These are phyloP conservation scores for Boletus smithii DNA, from an alignment of 1,284 basidiomycete species.

Conservation along the genomic window DNA sequence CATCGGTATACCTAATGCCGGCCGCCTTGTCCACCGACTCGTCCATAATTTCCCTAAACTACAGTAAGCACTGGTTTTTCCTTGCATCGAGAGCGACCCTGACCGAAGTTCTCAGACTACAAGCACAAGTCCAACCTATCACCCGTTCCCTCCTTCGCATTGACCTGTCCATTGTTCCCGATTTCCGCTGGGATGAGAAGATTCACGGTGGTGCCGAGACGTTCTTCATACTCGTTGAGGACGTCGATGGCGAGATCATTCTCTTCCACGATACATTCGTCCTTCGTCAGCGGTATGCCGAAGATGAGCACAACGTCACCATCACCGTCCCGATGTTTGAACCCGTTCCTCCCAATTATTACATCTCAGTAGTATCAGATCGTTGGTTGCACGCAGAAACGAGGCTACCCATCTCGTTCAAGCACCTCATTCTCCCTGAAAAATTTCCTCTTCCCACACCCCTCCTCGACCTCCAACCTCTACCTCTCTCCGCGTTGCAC, in stretches of 20 bases:
- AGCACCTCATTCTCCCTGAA: constrained; percentile 95
- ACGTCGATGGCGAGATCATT: constrained; percentile 95
- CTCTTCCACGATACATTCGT: constrained; percentile 94
- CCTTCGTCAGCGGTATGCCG: constrained; percentile 86
- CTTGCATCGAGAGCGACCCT: not conserved
- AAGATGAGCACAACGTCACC: constrained; percentile 91
- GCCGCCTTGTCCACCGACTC: constrained; percentile 87
- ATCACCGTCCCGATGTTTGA: constrained; percentile 97
- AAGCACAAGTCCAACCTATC: constrained; percentile 93
- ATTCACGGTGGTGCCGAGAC: constrained; percentile 86
- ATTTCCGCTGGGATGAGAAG: constrained; percentile 97
- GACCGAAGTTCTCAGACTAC: constrained; percentile 49
- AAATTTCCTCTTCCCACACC: constrained; percentile 94
- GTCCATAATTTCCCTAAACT: constrained; percentile 97
- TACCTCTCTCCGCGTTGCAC: constrained; percentile 88
- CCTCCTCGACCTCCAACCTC: constrained; percentile 88
- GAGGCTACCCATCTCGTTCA: constrained; percentile 93
- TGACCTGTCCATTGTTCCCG: constrained; percentile 88
- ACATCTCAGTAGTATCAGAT: constrained; percentile 92
- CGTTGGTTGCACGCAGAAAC: constrained; percentile 96
- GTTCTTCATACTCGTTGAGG: constrained; percentile 93
- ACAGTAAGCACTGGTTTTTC: constrained; percentile 52
- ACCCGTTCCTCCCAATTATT: constrained; percentile 96
- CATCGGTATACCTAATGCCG: constrained; percentile 90
- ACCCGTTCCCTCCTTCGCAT: constrained; percentile 86